phyloP scores from a whole-genome alignment of 495 filamentous ascomycete species.

The Aspergillus sclerotiicarbonarius region DNA sequence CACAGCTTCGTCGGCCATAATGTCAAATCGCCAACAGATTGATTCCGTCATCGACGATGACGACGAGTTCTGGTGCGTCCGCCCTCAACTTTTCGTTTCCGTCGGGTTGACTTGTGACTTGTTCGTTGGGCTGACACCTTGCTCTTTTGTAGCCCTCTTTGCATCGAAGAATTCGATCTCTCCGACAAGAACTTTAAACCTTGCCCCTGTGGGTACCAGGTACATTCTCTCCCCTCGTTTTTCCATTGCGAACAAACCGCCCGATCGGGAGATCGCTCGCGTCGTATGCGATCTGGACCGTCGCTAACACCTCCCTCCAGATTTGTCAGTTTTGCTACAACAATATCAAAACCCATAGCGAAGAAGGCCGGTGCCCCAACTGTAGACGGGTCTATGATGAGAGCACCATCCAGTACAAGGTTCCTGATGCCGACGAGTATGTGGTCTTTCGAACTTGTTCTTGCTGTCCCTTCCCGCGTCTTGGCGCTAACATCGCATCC shows the following conservation, averaged over 20 bases:
- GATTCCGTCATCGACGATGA: constrained; percentile 98
- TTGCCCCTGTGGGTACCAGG: constrained; percentile 98
- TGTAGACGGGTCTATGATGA: constrained; percentile 95
- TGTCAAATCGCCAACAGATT: constrained; percentile 69
- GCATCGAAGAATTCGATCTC: constrained; percentile 98
- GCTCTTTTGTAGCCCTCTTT: constrained; percentile 70
- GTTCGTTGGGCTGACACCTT: constrained; percentile 19
- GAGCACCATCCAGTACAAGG: constrained; percentile 92
- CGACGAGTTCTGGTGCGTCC: constrained; percentile 80
- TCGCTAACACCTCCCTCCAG: constrained; percentile 43
- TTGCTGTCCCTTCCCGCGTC: constrained; percentile 8
- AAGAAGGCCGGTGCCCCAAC: constrained; percentile 94
- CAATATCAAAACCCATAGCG: constrained; percentile 87
- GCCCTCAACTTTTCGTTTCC: background rate
- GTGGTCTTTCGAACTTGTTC: constrained; percentile 26
- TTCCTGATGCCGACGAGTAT: constrained; percentile 90
- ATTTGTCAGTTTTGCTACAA: constrained; percentile 99
- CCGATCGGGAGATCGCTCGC: background rate
- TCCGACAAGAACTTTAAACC: constrained; percentile 96
- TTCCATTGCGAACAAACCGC: constrained; percentile 1
- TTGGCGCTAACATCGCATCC: constrained; percentile 24
- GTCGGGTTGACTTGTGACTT: background rate
- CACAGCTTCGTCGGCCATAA: constrained; percentile 31
- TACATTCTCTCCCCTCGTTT: constrained; percentile 40
- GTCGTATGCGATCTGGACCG: background rate